Evolutionary conservation across 441 rosid genomes (phyloP).

Genomic region (Corymbia calophylla): DNA sequence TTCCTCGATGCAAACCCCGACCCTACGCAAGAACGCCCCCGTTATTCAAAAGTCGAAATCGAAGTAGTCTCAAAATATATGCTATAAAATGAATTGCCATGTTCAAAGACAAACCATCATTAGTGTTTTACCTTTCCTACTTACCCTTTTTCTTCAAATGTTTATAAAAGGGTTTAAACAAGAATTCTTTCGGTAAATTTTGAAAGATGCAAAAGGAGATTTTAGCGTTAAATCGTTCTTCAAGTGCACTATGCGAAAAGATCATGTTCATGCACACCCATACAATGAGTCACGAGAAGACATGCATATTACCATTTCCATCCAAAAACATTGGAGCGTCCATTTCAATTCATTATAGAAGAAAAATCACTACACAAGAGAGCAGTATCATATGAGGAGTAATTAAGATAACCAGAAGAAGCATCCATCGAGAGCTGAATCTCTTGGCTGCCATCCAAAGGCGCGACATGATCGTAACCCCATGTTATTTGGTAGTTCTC

Average conservation of each 20-base stretch:
- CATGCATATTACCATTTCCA: not conserved
- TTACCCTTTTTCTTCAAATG: not conserved
- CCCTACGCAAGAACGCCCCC: not conserved
- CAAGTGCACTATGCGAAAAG: not conserved
- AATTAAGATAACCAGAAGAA: conserved; percentile 33
- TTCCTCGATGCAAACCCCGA: conserved; percentile 21
- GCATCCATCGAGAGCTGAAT: conserved; percentile 11
- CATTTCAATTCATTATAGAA: not conserved
- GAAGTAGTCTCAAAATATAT: not conserved
- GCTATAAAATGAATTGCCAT: not conserved
- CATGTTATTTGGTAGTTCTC: conserved; percentile 41
- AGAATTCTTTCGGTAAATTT: not conserved
- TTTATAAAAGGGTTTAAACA: not conserved
- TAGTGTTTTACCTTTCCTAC: not conserved
- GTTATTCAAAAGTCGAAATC: not conserved
- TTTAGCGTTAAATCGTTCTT: not conserved
- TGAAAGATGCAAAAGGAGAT: not conserved
- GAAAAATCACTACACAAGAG: not conserved
- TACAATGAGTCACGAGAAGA: not conserved
- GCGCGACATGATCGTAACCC: conserved; percentile 33
- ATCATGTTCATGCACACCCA: not conserved
- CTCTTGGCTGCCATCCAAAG: conserved; percentile 10
- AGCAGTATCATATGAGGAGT: not conserved
- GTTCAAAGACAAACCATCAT: not conserved
- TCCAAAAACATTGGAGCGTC: not conserved